Conservation (phyloP, 129 eudicot genomes). For the Artemisia tridentata region DNA sequence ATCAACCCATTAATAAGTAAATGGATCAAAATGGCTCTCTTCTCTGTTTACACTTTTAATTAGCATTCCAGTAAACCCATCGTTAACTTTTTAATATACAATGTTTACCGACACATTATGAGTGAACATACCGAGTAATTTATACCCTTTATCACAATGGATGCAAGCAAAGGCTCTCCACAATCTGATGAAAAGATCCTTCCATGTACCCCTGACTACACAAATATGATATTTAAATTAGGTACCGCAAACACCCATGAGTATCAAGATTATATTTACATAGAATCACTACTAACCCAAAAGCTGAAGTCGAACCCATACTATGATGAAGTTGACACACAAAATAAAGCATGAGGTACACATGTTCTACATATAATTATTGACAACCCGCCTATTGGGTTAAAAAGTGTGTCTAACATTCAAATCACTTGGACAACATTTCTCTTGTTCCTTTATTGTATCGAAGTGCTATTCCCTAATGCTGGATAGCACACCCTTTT, state of each 20-base stretch:
- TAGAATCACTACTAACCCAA: too few species aligned
- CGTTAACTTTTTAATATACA: not conserved
- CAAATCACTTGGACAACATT: too few species aligned
- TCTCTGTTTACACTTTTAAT: not conserved
- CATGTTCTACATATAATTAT: too few species aligned
- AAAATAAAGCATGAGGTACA: too few species aligned
- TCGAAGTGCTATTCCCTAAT: too few species aligned
- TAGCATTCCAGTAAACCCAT: conserved; percentile 4
- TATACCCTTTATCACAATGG: conserved; percentile 66
- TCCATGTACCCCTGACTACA: conserved; percentile 90
- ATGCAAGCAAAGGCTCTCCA: conserved; percentile 84
- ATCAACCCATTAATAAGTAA: not conserved
- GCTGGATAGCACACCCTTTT: too few species aligned
- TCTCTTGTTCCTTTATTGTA: too few species aligned
- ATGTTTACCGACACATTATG: not conserved
- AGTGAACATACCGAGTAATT: conserved; percentile 62
- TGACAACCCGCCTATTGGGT: too few species aligned
- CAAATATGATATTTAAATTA: not conserved
- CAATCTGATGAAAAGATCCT: conserved; percentile 64
- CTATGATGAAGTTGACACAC: too few species aligned
- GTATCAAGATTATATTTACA: too few species aligned
- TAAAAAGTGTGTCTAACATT: too few species aligned
- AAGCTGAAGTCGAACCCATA: too few species aligned
- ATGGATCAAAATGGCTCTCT: not conserved
- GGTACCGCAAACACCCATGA: not conserved